Base-by-base conservation (phyloP, 768 basidiomycete species). In the Mycena alexandri region DNA sequence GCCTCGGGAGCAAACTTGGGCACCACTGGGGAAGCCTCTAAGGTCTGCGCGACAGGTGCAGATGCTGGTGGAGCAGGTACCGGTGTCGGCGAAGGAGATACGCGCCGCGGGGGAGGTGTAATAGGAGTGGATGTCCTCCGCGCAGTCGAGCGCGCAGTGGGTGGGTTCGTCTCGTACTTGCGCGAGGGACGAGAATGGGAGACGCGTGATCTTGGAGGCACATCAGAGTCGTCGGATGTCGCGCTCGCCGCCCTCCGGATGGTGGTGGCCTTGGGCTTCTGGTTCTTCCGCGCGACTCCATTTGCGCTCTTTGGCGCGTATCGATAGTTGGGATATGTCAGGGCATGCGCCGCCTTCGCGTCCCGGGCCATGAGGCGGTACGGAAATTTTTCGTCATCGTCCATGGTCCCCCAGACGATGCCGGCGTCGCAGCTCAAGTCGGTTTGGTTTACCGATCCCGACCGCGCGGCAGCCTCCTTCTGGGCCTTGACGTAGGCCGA, bases 361-460 rank as follows among this genome's bases (percentile, higher is more conserved):
- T 68, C 61, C 50, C 79, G 77, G 0, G 87, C 86, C 46, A 80
- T 73, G 2, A 54, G 34, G 65, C 77, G 74, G 79, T 81, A 89
- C 42, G 74, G 76, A 19, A 74, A 67, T 67, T 74, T 81, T 55
- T 83, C 80, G 22, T 74, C 74, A 1, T 71, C 61, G 5, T 78
- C 54, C 44, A 91, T 79, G 57, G 77, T 75, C 21, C 80, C 81
- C 91, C 91, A 93, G 33, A 84, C 85, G n/a, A 84, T 83, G 3
- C 82, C 88, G 0, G 90, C 90, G 34, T 87, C 80, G 63, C 87
- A 85, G 22, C 87, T 89, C 60, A 92, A 81, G 17, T 60, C 33
- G 79, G 81, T 78, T 81, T 84, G 69, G 77, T 77, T 29, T 12
- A 67, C 34, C 42, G 65, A 19, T n/a, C n/a, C 36, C 7, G 56